These are phyloP conservation scores for Piper betle DNA, from an alignment of 164 flowering plant genomes.

Conservation along the genomic window DNA sequence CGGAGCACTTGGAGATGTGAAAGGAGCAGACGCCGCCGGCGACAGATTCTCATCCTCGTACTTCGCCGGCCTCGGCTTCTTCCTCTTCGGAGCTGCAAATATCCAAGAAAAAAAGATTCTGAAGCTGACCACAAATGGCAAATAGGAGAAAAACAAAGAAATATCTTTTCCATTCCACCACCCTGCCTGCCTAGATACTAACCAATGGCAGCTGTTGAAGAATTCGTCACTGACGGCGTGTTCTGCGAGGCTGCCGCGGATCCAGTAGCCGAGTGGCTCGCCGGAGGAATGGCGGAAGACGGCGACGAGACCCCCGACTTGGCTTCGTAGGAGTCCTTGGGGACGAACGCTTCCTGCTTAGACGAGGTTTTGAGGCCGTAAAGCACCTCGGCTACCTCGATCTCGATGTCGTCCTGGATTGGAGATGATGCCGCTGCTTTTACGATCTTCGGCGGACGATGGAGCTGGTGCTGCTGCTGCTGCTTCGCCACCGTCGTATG, in stretches of 20 bases:
- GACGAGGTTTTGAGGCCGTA: conserved; percentile 62
- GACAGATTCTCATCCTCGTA: conserved; percentile 37
- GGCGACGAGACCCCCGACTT: conserved; percentile 73
- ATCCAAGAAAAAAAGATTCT: background rate
- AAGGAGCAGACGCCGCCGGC: background rate
- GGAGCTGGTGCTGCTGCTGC: background rate
- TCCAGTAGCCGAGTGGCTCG: conserved; percentile 20
- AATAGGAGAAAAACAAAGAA: background rate
- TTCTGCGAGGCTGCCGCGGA: background rate
- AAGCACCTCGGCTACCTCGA: conserved; percentile 90
- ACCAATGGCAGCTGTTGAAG: conserved; percentile 40
- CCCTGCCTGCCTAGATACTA: background rate
- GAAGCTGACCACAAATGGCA: background rate
- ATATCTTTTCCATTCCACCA: background rate
- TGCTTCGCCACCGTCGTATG: conserved; percentile 38
- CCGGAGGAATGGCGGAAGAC: conserved; percentile 32
- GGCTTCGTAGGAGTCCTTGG: conserved; percentile 33
- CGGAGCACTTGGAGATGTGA: conserved; percentile 3
- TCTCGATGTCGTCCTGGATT: conserved; percentile 68
- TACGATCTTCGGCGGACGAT: conserved; percentile 41
- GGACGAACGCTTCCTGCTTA: conserved; percentile 33
- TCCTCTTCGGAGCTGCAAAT: conserved; percentile 80
- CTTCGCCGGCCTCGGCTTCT: conserved; percentile 58
- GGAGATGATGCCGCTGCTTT: conserved; percentile 40
- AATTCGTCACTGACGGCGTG: conserved; percentile 21